These are phyloP conservation scores for Mortierella sp. DNA, from an alignment of 371 early-diverging fungal genomes.

Conservation along the genomic window DNA sequence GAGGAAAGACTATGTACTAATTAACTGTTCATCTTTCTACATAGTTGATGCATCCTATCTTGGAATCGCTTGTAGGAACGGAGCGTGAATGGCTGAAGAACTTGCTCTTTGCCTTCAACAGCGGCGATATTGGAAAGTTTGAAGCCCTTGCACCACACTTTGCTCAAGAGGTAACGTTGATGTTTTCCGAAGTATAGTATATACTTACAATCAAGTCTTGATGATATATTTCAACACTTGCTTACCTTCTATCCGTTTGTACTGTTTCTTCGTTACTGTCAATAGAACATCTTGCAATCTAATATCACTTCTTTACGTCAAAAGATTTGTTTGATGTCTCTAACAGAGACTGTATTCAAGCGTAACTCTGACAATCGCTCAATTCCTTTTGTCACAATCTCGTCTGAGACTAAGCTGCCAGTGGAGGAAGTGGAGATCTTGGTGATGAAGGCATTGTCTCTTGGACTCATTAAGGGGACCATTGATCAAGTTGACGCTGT, in stretches of 20 bases:
- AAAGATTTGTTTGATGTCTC: conserved; percentile 97
- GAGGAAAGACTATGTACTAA: not conserved
- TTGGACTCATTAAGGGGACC: conserved; percentile 92
- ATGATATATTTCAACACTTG: not conserved
- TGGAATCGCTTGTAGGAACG: conserved; percentile 84
- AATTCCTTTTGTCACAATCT: conserved; percentile 88
- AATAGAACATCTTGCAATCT: conserved; percentile 72
- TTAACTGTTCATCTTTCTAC: not conserved
- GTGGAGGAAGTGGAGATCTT: conserved; percentile 95
- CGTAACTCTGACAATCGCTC: conserved; percentile 85
- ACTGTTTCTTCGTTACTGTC: not conserved
- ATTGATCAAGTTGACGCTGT: conserved; percentile 95
- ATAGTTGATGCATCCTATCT: conserved; percentile 94
- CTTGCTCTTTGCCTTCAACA: conserved; percentile 92
- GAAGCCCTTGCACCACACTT: conserved; percentile 84
- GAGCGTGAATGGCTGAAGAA: conserved; percentile 89
- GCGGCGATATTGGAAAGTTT: conserved; percentile 94
- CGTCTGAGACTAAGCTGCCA: conserved; percentile 88
- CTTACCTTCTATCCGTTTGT: not conserved
- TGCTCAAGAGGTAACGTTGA: conserved; percentile 70
- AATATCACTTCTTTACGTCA: conserved; percentile 83
- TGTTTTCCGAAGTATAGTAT: not conserved
- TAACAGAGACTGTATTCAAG: conserved; percentile 94
- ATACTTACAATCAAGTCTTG: not conserved
- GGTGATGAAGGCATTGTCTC: conserved; percentile 95